Evolutionary conservation across 768 basidiomycete species (phyloP).

Genomic region (Pleurotus tuber-regium): DNA sequence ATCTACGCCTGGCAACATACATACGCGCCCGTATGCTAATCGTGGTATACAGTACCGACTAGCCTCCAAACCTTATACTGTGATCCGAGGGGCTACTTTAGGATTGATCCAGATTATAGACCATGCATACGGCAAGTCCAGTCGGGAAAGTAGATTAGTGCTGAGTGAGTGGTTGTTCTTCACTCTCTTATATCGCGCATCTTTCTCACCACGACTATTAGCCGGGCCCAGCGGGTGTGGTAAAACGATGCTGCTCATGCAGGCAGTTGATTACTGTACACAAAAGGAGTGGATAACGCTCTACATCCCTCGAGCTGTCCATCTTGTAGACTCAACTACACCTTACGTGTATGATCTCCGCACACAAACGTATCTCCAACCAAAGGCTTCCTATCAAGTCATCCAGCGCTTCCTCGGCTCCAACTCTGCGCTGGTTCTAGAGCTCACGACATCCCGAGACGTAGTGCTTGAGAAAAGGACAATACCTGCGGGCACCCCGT

Average conservation of each 20-base stretch:
- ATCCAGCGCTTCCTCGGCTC: constrained; percentile 60
- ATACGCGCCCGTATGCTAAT: neutral
- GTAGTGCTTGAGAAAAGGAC: constrained; percentile 46
- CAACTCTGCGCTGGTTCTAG: constrained; percentile 46
- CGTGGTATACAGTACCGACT: constrained; percentile 53
- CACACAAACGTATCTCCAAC: constrained; percentile 77
- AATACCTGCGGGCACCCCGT: constrained; percentile 44
- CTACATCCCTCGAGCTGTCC: constrained; percentile 67
- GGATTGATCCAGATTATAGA: constrained; percentile 38
- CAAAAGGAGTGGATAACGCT: constrained; percentile 75
- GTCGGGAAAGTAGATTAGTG: constrained; percentile 35
- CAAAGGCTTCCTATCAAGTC: constrained; percentile 57
- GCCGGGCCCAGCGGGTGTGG: constrained; percentile 76
- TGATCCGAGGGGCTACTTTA: constrained; percentile 68
- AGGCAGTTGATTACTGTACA: constrained; percentile 68
- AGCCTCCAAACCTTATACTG: constrained; percentile 66
- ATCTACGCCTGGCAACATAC: constrained; percentile 21
- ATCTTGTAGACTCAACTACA: constrained; percentile 72
- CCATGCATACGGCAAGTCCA: constrained; percentile 30
- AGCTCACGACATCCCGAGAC: constrained; percentile 38
- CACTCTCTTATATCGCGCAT: neutral
- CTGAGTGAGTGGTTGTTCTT: constrained; percentile 51
- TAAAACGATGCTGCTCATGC: constrained; percentile 77
- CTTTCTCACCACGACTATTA: constrained; percentile 25
- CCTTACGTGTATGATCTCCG: constrained; percentile 71